Base-by-base conservation (phyloP, 176 grass and related monocot species). In the Tillandsia leiboldiana region DNA sequence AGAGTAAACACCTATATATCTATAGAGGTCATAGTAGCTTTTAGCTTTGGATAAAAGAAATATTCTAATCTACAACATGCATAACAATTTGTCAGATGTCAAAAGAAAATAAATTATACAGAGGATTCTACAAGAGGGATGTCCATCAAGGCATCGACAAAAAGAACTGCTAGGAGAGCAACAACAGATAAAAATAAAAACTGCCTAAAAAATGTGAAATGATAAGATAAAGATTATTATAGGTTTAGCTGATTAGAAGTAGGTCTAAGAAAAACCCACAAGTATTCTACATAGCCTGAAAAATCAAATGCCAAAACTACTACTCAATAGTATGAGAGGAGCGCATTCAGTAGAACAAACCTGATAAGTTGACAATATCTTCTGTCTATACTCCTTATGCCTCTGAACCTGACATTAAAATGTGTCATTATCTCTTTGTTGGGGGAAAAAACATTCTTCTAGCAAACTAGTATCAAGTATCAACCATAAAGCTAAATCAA, bases 331-430 rank as follows among this genome's bases (percentile, higher is more conserved):
- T 70, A 84, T 33, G 26, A 62, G 26, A 48, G 56, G 71, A 33
- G 51, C 4, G 70, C 53, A 68, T 64, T 50, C 70, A 11, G 75
- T 12, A 92, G 12, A 49, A 50, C 81, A 83, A 79, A 96, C 93
- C 93, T 92, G 85, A 77, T 96, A 96, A 50, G 83, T 69, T 57
- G 85, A 81, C 63, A 92, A 76, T 86, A 92, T 82, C 81, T 71
- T 91, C 72, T 89, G 81, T 64, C 93, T 89, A 67, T 96, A 96
- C 62, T 92, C 93, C 76, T 85, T 96, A 63, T 96, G 81, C 63
- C 89, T 87, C 48, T 89, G 88, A 75, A 85, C 79, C 93, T 96
- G 54, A 10, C 66, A 85, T 23, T 63, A 67, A 18, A 33, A 51
- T 62, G 66, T 70, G 20, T 65, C 53, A 57, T n/a, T 12, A n/a